Evolutionary conservation across 208 protist species (phyloP), one percentile per base, ranked within the genome.

Genomic region (Jaenimonas drosophilae): DNA sequence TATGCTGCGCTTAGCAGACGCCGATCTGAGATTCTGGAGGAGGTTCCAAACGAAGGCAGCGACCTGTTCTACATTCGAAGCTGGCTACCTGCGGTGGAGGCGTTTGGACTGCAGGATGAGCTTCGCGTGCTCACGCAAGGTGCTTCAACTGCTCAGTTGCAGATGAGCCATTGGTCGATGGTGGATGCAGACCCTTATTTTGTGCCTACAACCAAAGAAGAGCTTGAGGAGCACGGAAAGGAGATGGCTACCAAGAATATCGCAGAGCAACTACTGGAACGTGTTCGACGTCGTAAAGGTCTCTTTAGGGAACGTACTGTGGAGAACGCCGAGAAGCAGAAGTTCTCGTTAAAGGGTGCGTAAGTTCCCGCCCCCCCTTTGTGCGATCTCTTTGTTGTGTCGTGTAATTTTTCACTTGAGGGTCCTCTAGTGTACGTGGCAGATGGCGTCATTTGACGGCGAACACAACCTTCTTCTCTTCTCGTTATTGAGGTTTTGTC

Each of bases 31-130:
- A 96, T 98, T 27, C 37, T 97, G 12, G 79, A 92, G 25, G 97
- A 99, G 54, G 94, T 97, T 38, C 84, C 97, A 33, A 91, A 94
- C 46, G 96, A 99, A 56, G 96, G 96, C 49, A 98, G 91, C 43
- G 76, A 93, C 37, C 66, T 97, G 21, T 98, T 98, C 59, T 83
- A 89, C 46, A 98, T 99, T 49, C 61, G 81, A 26, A 89, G 93
- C 29, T 56, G 79, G 46, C 60, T 99, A 9, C 98, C 98, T 0
- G 97, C 98, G 0, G 85, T 87, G 1, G 95, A 98, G 71, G 92
- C 82, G 27, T 99, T 99, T 80, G 97, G 98, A 4, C 88, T 99
- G 56, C 81, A 97, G 34, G 80, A 96, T 44, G 94, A 97, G 49
- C 68, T 97, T 26, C 72, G 96, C 36, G 88, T 88, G 25, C 73